phyloP scores from a whole-genome alignment of 768 basidiomycete genomes.

The Suillus sp. region DNA sequence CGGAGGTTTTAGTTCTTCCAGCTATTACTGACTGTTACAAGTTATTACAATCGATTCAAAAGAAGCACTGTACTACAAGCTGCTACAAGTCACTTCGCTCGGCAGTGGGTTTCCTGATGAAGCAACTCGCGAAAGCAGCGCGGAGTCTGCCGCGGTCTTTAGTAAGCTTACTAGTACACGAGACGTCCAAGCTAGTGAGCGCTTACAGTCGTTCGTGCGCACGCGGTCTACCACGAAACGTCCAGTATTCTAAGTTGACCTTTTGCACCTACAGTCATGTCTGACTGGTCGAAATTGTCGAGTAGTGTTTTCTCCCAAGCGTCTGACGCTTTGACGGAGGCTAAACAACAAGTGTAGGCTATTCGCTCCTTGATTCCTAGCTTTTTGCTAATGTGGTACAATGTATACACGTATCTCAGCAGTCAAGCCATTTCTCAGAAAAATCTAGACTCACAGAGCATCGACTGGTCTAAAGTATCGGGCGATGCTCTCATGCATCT shows the following conservation, averaged over 20 bases:
- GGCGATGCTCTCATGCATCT: not conserved
- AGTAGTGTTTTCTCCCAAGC: not conserved
- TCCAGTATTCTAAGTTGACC: not conserved
- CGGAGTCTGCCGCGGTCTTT: not conserved
- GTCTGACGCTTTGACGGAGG: not conserved
- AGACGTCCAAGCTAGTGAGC: not conserved
- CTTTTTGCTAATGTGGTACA: not conserved
- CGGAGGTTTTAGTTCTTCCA: too few relatives aligned
- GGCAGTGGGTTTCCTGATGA: too few relatives aligned
- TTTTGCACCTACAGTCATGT: not conserved
- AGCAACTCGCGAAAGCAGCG: conserved; percentile 1
- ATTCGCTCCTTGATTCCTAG: not conserved
- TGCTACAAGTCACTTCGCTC: too few relatives aligned
- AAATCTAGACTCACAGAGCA: not conserved
- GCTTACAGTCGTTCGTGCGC: not conserved
- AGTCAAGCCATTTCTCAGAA: not conserved
- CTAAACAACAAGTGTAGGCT: not conserved
- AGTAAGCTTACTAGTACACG: too few relatives aligned
- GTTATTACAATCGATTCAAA: too few relatives aligned
- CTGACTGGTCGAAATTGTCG: not conserved
- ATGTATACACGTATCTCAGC: not conserved
- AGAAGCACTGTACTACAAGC: too few relatives aligned
- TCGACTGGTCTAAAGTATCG: conserved; percentile 1
- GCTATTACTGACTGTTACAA: too few relatives aligned
- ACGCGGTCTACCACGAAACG: not conserved